Evolutionary conservation across 495 filamentous ascomycete species (phyloP).

Genomic region (Aspergillus taichungensis): DNA sequence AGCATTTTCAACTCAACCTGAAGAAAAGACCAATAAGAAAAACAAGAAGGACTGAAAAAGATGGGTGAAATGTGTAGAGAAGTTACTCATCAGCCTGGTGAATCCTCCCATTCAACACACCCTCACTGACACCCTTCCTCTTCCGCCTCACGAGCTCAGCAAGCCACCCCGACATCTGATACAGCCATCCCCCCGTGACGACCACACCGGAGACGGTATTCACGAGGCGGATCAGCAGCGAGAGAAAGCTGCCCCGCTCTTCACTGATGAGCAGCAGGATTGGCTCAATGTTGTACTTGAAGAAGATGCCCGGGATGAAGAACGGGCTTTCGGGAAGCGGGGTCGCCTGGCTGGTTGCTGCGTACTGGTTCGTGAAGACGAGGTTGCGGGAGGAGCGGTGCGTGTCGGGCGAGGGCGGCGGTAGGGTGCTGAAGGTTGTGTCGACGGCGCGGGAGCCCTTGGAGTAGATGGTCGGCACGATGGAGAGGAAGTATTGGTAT

Average conservation of each 20-base stretch:
- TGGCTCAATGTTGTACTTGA: conserved; percentile 99
- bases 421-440: conserved; percentile 17
- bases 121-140: conserved; percentile 38
- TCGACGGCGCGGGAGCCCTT: conserved; percentile 42
- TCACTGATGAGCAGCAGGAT: conserved; percentile 81
- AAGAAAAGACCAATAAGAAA: conserved; percentile 1
- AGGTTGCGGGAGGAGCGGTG: conserved; percentile 35
- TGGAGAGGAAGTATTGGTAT: conserved; percentile 96
- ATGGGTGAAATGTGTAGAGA: background rate
- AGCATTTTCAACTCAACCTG: too few relatives aligned
- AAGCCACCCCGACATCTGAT: conserved; percentile 52
- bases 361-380: conserved; percentile 95
- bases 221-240: conserved; percentile 65
- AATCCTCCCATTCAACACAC: conserved; percentile 48
- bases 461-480: conserved; percentile 94
- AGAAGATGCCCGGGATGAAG: conserved; percentile 81
- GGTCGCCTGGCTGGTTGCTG: conserved; percentile 76
- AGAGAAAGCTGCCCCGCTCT: conserved; percentile 62
- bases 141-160: conserved; percentile 27
- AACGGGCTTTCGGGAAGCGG: conserved; percentile 52
- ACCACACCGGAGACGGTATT: conserved; percentile 57
- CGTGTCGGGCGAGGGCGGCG: conserved; percentile 13
- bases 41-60: conserved; percentile 1
- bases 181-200: conserved; percentile 54
- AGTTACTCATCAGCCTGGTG: conserved; percentile 33